Percentiles rank a stretch among this genome's conserved stretches.
Conservation (phyloP, 225 moss, liverwort and hornwort genomes). For the Anthoceros angustus region DNA sequence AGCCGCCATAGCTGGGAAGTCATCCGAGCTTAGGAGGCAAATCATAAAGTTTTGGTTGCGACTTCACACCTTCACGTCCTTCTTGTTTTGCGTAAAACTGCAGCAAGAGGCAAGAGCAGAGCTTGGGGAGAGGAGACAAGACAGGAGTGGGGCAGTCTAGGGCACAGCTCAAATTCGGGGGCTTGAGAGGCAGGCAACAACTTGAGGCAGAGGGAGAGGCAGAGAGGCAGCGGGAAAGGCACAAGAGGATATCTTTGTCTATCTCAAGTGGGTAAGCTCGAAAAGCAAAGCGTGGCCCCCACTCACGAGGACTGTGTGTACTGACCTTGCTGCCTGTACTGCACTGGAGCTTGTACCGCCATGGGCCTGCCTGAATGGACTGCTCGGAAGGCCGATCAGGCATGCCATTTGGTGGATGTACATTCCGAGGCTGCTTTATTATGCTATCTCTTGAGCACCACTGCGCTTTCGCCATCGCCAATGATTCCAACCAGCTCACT, state of each 20-base stretch:
- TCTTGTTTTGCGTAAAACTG: too few relatives aligned
- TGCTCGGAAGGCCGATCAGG: background rate
- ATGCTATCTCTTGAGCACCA: too few relatives aligned
- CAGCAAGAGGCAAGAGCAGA: background rate
- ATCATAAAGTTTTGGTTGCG: too few relatives aligned
- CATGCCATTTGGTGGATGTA: background rate
- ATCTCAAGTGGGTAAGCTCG: background rate
- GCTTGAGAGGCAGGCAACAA: background rate
- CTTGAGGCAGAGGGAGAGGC: too few relatives aligned
- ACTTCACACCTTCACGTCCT: too few relatives aligned
- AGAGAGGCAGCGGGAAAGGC: background rate
- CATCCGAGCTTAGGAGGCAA: too few relatives aligned
- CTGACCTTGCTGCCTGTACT: background rate
- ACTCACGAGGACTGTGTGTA: slow-evolving; percentile 5
- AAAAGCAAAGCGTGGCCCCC: background rate
- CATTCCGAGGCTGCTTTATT: background rate
- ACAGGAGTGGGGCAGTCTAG: background rate
- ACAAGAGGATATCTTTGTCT: background rate
- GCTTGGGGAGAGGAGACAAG: background rate
- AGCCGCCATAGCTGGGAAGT: too few relatives aligned
- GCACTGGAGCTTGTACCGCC: background rate
- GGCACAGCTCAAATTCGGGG: background rate
- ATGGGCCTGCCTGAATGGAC: background rate
- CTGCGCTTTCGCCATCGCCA: too few relatives aligned
- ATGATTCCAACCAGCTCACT: too few relatives aligned